phyloP scores from a whole-genome alignment of 202 grass and related monocot species.

The Panicum virgatum region DNA sequence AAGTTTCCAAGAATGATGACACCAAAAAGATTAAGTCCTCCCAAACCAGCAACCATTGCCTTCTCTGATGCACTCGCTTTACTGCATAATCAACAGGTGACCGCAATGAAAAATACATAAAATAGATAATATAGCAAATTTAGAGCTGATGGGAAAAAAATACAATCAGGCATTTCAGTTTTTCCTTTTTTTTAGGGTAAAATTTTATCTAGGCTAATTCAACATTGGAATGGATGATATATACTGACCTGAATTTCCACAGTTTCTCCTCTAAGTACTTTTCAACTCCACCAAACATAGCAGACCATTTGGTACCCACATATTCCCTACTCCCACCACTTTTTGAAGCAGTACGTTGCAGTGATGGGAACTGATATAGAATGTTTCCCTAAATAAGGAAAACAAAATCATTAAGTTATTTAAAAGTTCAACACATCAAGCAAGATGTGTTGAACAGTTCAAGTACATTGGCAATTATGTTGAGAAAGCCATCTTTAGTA shows the following conservation, averaged over 20 bases:
- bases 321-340: slow-evolving; percentile 72
- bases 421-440: slow-evolving; percentile 7
- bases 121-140: slow-evolving; percentile 32
- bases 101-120: slow-evolving; percentile 15
- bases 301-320: slow-evolving; percentile 80
- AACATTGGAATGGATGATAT: slow-evolving; percentile 18
- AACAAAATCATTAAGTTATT: slow-evolving; percentile 25
- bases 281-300: slow-evolving; percentile 66
- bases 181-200: neutral
- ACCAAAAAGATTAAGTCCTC: slow-evolving; percentile 94
- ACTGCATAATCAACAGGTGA: slow-evolving; percentile 55
- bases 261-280: slow-evolving; percentile 89
- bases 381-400: slow-evolving; percentile 74
- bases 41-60: slow-evolving; percentile 95
- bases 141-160: neutral
- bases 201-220: slow-evolving; percentile 37
- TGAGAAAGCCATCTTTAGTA: neutral
- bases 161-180: neutral
- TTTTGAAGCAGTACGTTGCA: slow-evolving; percentile 85
- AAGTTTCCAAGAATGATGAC: slow-evolving; percentile 86
- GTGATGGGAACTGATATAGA: slow-evolving; percentile 86
- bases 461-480: slow-evolving; percentile 16
- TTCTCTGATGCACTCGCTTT: slow-evolving; percentile 74
- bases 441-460: neutral
- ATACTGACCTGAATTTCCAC: slow-evolving; percentile 85